phyloP scores from a whole-genome alignment of 805 yeast genomes.

The Wickerhamia fluorescens region DNA sequence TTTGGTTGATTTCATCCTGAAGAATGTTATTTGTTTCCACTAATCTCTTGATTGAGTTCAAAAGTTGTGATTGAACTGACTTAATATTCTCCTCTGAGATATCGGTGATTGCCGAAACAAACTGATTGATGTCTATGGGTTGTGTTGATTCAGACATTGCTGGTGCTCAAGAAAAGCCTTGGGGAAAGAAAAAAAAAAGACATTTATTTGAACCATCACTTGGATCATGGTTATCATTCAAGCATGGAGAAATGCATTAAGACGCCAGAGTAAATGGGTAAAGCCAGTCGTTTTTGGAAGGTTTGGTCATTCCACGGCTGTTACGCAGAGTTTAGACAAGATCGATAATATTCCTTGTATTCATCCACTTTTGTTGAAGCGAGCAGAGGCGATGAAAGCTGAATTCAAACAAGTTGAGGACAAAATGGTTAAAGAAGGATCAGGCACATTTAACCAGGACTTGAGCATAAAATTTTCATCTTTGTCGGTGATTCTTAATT shows the following conservation, averaged over 20 bases:
- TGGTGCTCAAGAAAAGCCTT: no score
- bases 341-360: conserved; percentile 15
- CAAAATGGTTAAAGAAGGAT: conserved; percentile 17
- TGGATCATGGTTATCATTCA: no score
- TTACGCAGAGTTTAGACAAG: conserved; percentile 1
- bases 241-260: no score
- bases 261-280: no score
- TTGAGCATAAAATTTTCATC: conserved; percentile 25
- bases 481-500: conserved; percentile 24
- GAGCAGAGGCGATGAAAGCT: conserved; percentile 26
- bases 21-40: conserved; percentile 47
- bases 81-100: conserved; percentile 36
- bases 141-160: conserved; percentile 4
- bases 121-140: conserved; percentile 25
- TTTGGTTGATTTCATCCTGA: conserved; percentile 27
- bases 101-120: conserved; percentile 45
- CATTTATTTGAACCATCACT: no score
- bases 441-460: conserved; percentile 29
- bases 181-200: no score
- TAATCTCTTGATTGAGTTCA: conserved; percentile 39
- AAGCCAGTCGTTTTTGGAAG: no score
- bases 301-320: neutral
- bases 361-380: conserved; percentile 32
- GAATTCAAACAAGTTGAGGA: conserved; percentile 24
- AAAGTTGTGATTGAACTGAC: conserved; percentile 8